These are phyloP conservation scores for Aspergillus flavus DNA, from an alignment of 2,329 filamentous ascomycete species.

Conservation along the genomic window DNA sequence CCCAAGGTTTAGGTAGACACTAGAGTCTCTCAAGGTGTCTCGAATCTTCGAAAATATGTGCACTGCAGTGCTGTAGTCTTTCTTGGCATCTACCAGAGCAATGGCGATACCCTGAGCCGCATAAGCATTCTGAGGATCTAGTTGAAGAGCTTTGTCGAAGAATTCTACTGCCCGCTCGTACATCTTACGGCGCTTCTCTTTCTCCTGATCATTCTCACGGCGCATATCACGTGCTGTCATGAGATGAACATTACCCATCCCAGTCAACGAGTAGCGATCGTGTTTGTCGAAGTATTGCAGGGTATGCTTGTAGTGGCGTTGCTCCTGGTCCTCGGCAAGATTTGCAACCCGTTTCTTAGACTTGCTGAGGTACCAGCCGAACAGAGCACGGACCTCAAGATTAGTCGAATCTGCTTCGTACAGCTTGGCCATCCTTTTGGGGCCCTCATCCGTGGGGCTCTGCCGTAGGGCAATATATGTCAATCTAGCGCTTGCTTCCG, in stretches of 20 bases:
- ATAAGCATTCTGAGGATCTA: conserved; percentile 95
- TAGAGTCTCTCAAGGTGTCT: conserved; percentile 85
- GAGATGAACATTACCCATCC: conserved; percentile 95
- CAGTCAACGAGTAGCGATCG: conserved; percentile 92
- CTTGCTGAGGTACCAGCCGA: conserved; percentile 93
- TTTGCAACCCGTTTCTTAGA: conserved; percentile 80
- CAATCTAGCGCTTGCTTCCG: conserved; percentile 83
- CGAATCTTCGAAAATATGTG: conserved; percentile 87
- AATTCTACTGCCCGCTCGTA: conserved; percentile 96
- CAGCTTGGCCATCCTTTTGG: conserved; percentile 80
- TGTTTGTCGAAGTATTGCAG: conserved; percentile 95
- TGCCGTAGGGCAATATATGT: conserved; percentile 86
- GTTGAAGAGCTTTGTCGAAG: conserved; percentile 92
- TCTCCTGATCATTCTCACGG: conserved; percentile 83
- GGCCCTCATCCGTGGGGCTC: conserved; percentile 81
- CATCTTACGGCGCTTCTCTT: conserved; percentile 81
- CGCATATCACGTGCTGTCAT: conserved; percentile 91
- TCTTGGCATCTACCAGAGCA: conserved; percentile 90
- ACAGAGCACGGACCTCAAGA: conserved; percentile 87
- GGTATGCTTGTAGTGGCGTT: conserved; percentile 95
- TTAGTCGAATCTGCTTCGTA: conserved; percentile 83
- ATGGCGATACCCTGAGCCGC: conserved; percentile 96
- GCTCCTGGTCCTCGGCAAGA: conserved; percentile 84
- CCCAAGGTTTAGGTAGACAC: conserved; percentile 88
- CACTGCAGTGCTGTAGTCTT: conserved; percentile 79